Percentiles rank a stretch among this genome's conserved stretches.
Conservation (phyloP, 371 early-diverging fungal genomes). For the Rhizomucor pusillus region DNA sequence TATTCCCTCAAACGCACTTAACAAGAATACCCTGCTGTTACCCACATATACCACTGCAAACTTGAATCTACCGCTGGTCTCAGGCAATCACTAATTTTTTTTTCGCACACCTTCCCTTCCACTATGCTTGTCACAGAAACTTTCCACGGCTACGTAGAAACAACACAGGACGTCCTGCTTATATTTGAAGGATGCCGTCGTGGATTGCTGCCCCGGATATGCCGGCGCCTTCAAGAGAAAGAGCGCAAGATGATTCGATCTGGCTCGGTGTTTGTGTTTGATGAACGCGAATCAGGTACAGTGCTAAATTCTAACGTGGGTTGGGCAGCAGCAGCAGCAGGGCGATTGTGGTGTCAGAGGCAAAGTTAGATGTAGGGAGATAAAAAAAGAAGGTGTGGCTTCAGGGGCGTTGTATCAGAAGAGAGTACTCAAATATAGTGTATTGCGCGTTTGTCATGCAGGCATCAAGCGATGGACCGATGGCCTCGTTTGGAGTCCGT, state of each 20-base stretch:
- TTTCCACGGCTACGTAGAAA: slow-evolving; percentile 69
- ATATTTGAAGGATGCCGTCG: slow-evolving; percentile 76
- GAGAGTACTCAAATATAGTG: background rate
- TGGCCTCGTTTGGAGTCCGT: slow-evolving; percentile 68
- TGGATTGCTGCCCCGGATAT: slow-evolving; percentile 60
- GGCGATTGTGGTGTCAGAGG: too few relatives aligned
- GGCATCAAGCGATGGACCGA: slow-evolving; percentile 81
- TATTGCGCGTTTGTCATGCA: slow-evolving; percentile 4
- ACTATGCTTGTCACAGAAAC: slow-evolving; percentile 50
- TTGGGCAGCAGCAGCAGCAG: too few relatives aligned
- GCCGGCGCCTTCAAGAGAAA: slow-evolving; percentile 66
- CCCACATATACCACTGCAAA: too few relatives aligned
- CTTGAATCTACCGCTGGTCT: too few relatives aligned
- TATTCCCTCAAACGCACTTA: too few relatives aligned
- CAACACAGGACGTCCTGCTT: slow-evolving; percentile 71
- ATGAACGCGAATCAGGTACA: slow-evolving; percentile 73
- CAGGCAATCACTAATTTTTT: too few relatives aligned
- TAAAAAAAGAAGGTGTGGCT: background rate
- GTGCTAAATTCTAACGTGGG: too few relatives aligned
- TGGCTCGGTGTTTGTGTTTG: slow-evolving; percentile 75
- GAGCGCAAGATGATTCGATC: slow-evolving; percentile 68
- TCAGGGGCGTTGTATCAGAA: slow-evolving; percentile 1
- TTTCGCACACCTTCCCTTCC: background rate
- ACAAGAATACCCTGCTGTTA: too few relatives aligned
- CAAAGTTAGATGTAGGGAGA: background rate